Percentiles rank a stretch among this genome's conserved stretches.
phyloP scores from a whole-genome alignment of 1,284 basidiomycete species.

The Sphaerobolus stellatus region DNA sequence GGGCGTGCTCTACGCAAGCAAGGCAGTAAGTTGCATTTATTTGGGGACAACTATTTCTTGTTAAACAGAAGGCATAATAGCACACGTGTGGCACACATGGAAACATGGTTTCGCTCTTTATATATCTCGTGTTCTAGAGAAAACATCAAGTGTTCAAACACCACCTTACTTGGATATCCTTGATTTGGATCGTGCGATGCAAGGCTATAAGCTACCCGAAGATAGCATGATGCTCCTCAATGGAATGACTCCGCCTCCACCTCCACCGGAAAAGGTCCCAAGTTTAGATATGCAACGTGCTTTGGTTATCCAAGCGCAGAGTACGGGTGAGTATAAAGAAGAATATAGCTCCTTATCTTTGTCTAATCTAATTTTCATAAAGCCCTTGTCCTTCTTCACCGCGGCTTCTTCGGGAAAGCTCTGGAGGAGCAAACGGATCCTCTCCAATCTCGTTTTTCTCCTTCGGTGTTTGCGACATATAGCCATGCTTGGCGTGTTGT shows the following conservation, averaged over 20 bases:
- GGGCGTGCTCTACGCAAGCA: not conserved
- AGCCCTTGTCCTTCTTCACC: not conserved
- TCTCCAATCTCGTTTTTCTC: not conserved
- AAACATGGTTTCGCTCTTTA: slow-evolving; percentile 3
- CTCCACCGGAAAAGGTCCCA: not conserved
- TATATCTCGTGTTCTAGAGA: slow-evolving; percentile 1
- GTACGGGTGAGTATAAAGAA: not conserved
- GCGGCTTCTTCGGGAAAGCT: not conserved
- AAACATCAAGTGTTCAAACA: not conserved
- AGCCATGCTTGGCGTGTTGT: not conserved
- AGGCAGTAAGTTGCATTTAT: not conserved
- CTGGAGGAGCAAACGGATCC: slow-evolving; percentile 3
- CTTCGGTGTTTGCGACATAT: slow-evolving; percentile 2
- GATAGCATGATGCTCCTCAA: not conserved
- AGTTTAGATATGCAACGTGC: slow-evolving; percentile 1
- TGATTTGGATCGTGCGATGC: not conserved
- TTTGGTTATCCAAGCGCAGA: slow-evolving; percentile 1
- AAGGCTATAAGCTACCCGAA: not conserved
- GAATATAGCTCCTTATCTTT: not conserved
- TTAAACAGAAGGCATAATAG: not conserved
- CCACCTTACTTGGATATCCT: slow-evolving; percentile 1
- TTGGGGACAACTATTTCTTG: not conserved
- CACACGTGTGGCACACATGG: slow-evolving; percentile 4
- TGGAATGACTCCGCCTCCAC: not conserved
- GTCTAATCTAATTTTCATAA: not conserved